Evolutionary conservation across 192 early-diverging fungal species (phyloP).

Genomic region (Umbelopsis sp.): DNA sequence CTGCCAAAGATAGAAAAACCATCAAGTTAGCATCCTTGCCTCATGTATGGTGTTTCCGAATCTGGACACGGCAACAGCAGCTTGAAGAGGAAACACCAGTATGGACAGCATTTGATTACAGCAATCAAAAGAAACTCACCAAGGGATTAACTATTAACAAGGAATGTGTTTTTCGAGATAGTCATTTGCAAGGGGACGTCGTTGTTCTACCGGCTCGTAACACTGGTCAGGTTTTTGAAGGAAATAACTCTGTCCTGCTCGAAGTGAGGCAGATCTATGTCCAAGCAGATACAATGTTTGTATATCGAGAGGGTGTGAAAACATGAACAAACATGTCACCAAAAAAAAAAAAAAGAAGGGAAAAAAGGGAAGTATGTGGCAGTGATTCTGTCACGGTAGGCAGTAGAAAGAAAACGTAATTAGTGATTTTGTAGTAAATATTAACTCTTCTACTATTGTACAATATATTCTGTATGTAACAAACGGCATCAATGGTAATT

Average conservation of each 20-base stretch:
- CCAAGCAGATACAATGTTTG: not conserved
- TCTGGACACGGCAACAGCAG: not conserved
- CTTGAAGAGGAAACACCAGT: not conserved
- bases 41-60: constrained; percentile 4
- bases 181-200: constrained; percentile 8
- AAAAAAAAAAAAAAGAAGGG: no score
- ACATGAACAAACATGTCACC: no score
- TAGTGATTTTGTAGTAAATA: no score
- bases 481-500: no score
- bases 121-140: not conserved
- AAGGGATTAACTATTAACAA: not conserved
- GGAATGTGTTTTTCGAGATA: constrained; percentile 1
- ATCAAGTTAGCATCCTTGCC: not conserved
- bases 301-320: not conserved
- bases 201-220: not conserved
- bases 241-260: not conserved
- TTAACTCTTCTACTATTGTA: no score
- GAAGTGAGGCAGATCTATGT: not conserved
- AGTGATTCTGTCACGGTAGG: no score
- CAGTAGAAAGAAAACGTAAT: no score
- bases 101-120: constrained; percentile 12
- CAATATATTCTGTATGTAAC: no score
- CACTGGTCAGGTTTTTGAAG: not conserved
- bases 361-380: no score
- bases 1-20: not conserved